These are phyloP conservation scores for Suillus ampliporus DNA, from an alignment of 768 basidiomycete species.

Conservation along the genomic window DNA sequence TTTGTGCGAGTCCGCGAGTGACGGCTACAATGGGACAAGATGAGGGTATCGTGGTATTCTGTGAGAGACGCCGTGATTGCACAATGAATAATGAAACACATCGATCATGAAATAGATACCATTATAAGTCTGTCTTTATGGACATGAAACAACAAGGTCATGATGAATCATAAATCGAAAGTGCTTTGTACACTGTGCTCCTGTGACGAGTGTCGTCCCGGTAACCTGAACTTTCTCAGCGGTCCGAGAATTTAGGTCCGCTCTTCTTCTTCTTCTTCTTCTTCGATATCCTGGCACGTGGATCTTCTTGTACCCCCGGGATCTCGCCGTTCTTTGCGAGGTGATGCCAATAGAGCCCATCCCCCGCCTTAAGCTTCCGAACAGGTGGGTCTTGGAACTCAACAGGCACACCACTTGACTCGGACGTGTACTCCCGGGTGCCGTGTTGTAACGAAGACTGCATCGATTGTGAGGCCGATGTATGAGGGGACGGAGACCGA, in stretches of 20 bases:
- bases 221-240: constrained; percentile 27
- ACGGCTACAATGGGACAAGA: constrained; percentile 33
- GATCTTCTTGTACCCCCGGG: constrained; percentile 67
- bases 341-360: constrained; percentile 79
- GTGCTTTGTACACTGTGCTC: not conserved
- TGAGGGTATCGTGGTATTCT: constrained; percentile 43
- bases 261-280: constrained; percentile 12
- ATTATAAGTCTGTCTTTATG: constrained; percentile 21
- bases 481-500: constrained; percentile 19
- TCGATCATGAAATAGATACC: constrained; percentile 36
- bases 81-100: constrained; percentile 33
- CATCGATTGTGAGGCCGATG: constrained; percentile 14
- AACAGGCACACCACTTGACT: constrained; percentile 34
- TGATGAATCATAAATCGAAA: constrained; percentile 29
- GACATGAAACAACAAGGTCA: constrained; percentile 25
- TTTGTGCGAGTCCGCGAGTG: constrained; percentile 30
- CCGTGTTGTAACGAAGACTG: constrained; percentile 18
- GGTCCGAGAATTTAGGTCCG: constrained; percentile 26
- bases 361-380: constrained; percentile 58
- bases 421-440: constrained; percentile 20
- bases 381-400: constrained; percentile 48
- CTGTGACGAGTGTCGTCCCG: constrained; percentile 1
- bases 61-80: constrained; percentile 32
- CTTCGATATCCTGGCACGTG: constrained; percentile 48
- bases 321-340: constrained; percentile 74